Evolutionary conservation across 1,139 yeast species (phyloP).

Genomic region (Sugiyamaella castrensis): DNA sequence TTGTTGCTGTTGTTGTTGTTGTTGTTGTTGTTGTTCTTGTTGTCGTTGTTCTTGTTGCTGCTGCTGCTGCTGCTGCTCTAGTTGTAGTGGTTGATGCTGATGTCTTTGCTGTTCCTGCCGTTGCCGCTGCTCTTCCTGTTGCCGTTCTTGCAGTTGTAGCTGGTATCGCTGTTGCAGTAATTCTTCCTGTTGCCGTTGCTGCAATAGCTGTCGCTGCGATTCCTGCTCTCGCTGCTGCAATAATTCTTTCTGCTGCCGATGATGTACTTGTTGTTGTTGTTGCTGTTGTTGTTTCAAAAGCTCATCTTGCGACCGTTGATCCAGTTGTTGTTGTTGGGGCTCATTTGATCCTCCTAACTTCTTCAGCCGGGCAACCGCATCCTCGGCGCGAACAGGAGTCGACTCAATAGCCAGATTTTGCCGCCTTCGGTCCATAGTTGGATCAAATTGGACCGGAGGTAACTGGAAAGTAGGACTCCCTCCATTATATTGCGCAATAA

Average conservation of each 20-base stretch:
- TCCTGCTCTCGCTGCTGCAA: background rate
- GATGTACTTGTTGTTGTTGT: constrained; percentile 10
- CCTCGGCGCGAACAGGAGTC: constrained; percentile 35
- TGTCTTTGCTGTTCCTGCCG: background rate
- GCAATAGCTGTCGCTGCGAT: background rate
- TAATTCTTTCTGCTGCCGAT: background rate
- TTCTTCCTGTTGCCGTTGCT: background rate
- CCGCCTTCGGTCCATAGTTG: constrained; percentile 24
- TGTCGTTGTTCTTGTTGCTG: background rate
- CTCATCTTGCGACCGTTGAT: no score
- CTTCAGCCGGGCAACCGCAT: constrained; percentile 35
- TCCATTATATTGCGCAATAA: constrained; percentile 15
- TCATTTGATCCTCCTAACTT: constrained; percentile 16
- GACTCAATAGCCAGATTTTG: constrained; percentile 22
- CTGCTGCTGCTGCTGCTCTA: background rate
- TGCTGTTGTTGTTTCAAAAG: constrained; percentile 23
- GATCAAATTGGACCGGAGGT: constrained; percentile 27
- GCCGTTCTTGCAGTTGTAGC: background rate
- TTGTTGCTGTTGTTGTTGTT: no score
- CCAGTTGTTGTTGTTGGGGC: background rate
- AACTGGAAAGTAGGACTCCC: constrained; percentile 21
- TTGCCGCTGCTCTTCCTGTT: background rate
- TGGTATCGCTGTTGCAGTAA: background rate
- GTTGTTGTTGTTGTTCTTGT: background rate
- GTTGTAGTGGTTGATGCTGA: background rate